Percentiles rank a stretch among this genome's conserved stretches.
Evolutionary conservation across 345 rosid species (phyloP).

Genomic region (Triadica sebifera): DNA sequence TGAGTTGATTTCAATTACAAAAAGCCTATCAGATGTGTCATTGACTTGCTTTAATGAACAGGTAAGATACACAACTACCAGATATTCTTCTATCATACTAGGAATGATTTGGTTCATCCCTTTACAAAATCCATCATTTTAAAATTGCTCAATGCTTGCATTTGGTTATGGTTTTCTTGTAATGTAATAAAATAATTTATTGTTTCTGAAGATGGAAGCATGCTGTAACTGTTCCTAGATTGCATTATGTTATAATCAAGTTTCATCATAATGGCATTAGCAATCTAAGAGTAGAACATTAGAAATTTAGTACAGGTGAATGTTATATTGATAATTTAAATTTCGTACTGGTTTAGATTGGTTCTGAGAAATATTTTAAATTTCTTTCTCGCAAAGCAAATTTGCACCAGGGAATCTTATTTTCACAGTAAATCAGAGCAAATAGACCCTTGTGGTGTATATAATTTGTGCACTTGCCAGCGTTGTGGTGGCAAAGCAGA

Average conservation of each 20-base stretch:
- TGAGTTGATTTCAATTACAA: slow-evolving; percentile 66
- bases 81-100: background rate
- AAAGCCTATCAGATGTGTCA: slow-evolving; percentile 62
- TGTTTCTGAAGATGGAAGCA: background rate
- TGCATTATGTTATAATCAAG: background rate
- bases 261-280: slow-evolving; percentile 2
- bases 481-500: slow-evolving; percentile 67
- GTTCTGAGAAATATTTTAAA: slow-evolving; percentile 8
- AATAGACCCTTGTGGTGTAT: slow-evolving; percentile 32
- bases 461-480: slow-evolving; percentile 49
- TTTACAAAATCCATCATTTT: background rate
- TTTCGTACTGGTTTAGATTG: background rate
- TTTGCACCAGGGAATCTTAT: slow-evolving; percentile 32
- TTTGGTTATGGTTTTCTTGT: background rate
- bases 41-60: slow-evolving; percentile 44
- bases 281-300: background rate
- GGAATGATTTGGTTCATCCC: background rate
- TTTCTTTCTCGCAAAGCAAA: slow-evolving; percentile 36
- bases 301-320: background rate
- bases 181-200: background rate
- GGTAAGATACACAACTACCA: slow-evolving; percentile 38
- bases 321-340: background rate
- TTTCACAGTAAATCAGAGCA: slow-evolving; percentile 45
- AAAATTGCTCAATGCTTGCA: background rate
- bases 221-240: background rate